These are phyloP conservation scores for Coemansia sp. DNA, from an alignment of 192 early-diverging fungal genomes.

Conservation along the genomic window DNA sequence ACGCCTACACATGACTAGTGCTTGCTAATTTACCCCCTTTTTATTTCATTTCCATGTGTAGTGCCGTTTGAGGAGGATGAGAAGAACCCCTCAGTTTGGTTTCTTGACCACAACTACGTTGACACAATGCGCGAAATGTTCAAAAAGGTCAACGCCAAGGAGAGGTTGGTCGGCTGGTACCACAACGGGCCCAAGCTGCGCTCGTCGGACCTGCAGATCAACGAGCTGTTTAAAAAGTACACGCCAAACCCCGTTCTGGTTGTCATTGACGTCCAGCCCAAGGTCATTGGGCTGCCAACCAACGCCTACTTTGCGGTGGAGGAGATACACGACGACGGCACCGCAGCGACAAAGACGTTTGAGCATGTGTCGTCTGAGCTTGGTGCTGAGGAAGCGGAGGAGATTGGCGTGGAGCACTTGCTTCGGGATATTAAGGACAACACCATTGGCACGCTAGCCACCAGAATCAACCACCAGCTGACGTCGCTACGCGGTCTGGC, in stretches of 20 bases:
- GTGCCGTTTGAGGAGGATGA: conserved; percentile 99
- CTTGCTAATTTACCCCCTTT: neutral
- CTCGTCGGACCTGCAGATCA: conserved; percentile 94
- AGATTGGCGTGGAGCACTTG: conserved; percentile 98
- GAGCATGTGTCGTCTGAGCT: conserved; percentile 93
- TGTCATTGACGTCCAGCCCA: conserved; percentile 94
- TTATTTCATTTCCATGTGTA: conserved; percentile 30
- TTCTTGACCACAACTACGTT: conserved; percentile 98
- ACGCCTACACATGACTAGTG: neutral
- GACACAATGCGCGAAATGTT: conserved; percentile 99
- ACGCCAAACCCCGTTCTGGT: conserved; percentile 95
- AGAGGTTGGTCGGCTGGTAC: conserved; percentile 98
- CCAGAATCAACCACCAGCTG: conserved; percentile 88
- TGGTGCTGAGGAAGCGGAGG: conserved; percentile 99
- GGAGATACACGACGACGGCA: conserved; percentile 98
- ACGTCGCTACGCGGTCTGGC: conserved; percentile 89
- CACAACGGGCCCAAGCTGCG: conserved; percentile 98
- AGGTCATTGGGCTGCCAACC: conserved; percentile 89
- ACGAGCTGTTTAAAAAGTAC: conserved; percentile 95
- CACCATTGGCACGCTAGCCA: conserved; percentile 89
- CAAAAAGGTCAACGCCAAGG: conserved; percentile 97
- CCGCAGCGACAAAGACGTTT: conserved; percentile 94
- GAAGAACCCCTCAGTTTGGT: conserved; percentile 97
- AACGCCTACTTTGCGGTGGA: conserved; percentile 97
- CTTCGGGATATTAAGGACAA: conserved; percentile 98